These are phyloP conservation scores for Daphne laureola DNA, from an alignment of 441 rosid genomes.

Conservation along the genomic window DNA sequence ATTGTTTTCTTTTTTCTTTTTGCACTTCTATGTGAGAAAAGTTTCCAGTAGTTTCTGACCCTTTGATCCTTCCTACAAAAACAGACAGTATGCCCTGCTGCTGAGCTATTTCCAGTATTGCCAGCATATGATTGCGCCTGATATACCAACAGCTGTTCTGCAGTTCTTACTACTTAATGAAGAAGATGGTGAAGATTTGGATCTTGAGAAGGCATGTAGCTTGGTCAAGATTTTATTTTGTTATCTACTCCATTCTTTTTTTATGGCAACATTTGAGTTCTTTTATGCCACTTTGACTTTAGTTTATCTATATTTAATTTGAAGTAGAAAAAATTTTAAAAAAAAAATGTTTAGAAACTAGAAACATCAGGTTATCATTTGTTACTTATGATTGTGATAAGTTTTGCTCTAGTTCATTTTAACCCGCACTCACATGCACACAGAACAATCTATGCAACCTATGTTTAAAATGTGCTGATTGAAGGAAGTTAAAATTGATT, in stretches of 20 bases:
- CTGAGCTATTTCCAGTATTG: slow-evolving; percentile 97
- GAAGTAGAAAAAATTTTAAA: too few species aligned
- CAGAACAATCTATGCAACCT: too few species aligned
- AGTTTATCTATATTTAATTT: too few species aligned
- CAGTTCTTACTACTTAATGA: slow-evolving; percentile 73
- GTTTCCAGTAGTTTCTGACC: slow-evolving; percentile 14
- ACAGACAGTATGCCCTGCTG: slow-evolving; percentile 91
- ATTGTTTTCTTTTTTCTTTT: slow-evolving; percentile 12
- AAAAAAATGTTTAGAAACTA: too few species aligned
- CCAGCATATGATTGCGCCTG: slow-evolving; percentile 81
- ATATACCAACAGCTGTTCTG: slow-evolving; percentile 73
- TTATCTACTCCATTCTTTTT: slow-evolving; percentile 8
- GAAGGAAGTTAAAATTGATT: too few species aligned
- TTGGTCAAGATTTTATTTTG: neutral
- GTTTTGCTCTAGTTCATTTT: too few species aligned
- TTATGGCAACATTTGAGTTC: neutral
- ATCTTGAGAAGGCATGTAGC: slow-evolving; percentile 59
- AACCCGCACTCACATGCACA: too few species aligned
- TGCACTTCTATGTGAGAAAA: too few species aligned
- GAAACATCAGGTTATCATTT: too few species aligned
- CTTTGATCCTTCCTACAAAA: slow-evolving; percentile 13
- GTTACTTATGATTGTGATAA: too few species aligned
- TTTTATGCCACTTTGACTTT: slow-evolving; percentile 5
- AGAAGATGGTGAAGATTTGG: slow-evolving; percentile 81
- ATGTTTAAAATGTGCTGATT: too few species aligned